A percentile compares a stretch with the other conserved stretches of the same genome.
These are phyloP conservation scores for Lichina pygmaea DNA, from an alignment of 495 filamentous ascomycete genomes.

Conservation along the genomic window DNA sequence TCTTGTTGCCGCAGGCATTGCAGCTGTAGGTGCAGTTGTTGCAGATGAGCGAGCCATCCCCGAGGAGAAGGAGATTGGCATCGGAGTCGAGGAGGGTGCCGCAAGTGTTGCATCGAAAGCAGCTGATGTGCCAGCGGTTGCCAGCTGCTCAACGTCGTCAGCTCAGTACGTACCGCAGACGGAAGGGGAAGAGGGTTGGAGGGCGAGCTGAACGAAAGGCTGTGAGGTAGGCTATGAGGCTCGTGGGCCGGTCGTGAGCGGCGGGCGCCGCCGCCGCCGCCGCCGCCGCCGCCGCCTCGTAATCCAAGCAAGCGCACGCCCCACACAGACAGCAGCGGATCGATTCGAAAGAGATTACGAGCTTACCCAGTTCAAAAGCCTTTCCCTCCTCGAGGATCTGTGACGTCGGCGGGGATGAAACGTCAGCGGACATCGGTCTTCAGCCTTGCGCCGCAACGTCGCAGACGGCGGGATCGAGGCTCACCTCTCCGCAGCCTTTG, in stretches of 20 bases:
- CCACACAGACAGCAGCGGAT: not conserved
- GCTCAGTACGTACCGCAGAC: not conserved
- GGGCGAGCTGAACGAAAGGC: not conserved
- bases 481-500: conserved; percentile 92
- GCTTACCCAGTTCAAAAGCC: conserved; percentile 88
- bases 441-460: too few species aligned
- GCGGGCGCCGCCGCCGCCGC: too few species aligned
- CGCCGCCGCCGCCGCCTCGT: too few species aligned
- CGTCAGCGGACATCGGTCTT: too few species aligned
- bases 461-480: conserved; percentile 1
- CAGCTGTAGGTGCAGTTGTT: conserved; percentile 99
- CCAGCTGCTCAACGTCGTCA: conserved; percentile 32
- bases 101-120: conserved; percentile 96
- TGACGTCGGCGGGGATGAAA: not conserved
- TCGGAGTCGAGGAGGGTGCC: conserved; percentile 89
- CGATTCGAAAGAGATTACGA: not conserved
- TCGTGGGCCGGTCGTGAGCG: not conserved
- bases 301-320: too few species aligned
- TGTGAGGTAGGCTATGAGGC: not conserved
- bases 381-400: conserved; percentile 96
- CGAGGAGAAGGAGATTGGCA: conserved; percentile 87
- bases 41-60: conserved; percentile 93
- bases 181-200: not conserved
- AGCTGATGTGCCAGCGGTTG: conserved; percentile 98
- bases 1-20: conserved; percentile 90